phyloP scores from a whole-genome alignment of 352 stramenopile genomes.

The Globisporangium heterothallicum region DNA sequence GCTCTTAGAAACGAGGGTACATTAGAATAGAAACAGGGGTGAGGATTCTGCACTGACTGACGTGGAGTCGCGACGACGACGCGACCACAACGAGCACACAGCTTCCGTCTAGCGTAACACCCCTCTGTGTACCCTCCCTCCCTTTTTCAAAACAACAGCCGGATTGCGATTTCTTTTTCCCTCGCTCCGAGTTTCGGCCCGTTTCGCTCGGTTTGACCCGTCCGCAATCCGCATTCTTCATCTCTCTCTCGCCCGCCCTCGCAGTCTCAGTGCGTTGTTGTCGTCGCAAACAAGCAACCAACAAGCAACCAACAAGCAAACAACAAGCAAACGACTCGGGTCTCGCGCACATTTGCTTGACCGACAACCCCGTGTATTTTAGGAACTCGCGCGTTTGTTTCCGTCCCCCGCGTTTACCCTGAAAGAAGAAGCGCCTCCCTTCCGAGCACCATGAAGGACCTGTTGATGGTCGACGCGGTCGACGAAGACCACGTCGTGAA shows the following conservation, averaged over 20 bases:
- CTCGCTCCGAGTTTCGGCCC: not conserved
- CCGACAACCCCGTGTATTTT: not conserved
- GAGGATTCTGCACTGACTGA: not conserved
- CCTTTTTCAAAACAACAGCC: not conserved
- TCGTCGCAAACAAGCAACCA: not conserved
- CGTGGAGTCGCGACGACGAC: not conserved
- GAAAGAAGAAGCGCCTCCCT: too few species aligned
- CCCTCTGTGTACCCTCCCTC: not conserved
- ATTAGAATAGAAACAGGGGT: not conserved
- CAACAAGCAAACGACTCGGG: not conserved
- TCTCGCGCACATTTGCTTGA: not conserved
- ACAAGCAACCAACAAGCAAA: not conserved
- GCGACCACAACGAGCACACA: not conserved
- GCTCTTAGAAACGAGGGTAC: not conserved
- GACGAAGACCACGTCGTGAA: slow-evolving; percentile 73
- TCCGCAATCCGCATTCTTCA: not conserved
- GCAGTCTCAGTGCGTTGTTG: not conserved
- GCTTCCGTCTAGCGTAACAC: not conserved
- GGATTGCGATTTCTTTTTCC: not conserved
- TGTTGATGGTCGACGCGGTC: slow-evolving; percentile 75
- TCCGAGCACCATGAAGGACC: slow-evolving; percentile 40
- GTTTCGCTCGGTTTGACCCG: not conserved
- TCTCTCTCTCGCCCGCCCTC: not conserved
- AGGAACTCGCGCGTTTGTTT: not conserved
- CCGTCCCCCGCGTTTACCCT: too few species aligned